phyloP scores from a whole-genome alignment of 257 asterid species.

The Nicotiana tabacum region DNA sequence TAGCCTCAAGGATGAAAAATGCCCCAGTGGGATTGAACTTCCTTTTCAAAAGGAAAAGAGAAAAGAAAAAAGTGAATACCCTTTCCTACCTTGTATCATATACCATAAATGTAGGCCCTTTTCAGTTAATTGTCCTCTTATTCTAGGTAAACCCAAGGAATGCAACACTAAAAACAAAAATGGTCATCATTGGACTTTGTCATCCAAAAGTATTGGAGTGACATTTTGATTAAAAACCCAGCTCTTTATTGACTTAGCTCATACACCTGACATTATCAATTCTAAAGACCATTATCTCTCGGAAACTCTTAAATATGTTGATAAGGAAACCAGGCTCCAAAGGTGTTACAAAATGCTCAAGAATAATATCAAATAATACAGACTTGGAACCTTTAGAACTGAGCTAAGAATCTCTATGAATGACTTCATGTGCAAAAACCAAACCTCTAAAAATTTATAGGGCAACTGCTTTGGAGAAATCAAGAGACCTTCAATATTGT shows the following conservation, averaged over 20 bases:
- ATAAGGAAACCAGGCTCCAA: conserved; percentile 3
- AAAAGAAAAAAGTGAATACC: background rate
- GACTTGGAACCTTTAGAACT: background rate
- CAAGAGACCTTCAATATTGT: conserved; percentile 78
- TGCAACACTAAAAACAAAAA: background rate
- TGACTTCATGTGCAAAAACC: conserved; percentile 1
- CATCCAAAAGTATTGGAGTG: background rate
- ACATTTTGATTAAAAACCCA: background rate
- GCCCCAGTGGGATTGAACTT: background rate
- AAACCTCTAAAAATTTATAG: conserved; percentile 79
- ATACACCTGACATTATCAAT: background rate
- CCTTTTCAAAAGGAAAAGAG: background rate
- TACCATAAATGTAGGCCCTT: background rate
- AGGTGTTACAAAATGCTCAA: background rate
- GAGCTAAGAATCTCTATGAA: background rate
- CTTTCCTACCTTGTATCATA: background rate
- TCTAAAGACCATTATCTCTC: background rate
- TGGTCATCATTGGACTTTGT: background rate
- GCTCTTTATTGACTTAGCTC: background rate
- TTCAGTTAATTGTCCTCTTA: background rate
- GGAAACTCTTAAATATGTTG: background rate
- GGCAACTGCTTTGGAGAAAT: conserved; percentile 66
- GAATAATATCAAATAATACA: background rate
- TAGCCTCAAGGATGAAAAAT: background rate
- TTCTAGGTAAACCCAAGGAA: background rate